phyloP scores from a whole-genome alignment of 495 filamentous ascomycete species.

The Pyrenopolyporus hunteri region DNA sequence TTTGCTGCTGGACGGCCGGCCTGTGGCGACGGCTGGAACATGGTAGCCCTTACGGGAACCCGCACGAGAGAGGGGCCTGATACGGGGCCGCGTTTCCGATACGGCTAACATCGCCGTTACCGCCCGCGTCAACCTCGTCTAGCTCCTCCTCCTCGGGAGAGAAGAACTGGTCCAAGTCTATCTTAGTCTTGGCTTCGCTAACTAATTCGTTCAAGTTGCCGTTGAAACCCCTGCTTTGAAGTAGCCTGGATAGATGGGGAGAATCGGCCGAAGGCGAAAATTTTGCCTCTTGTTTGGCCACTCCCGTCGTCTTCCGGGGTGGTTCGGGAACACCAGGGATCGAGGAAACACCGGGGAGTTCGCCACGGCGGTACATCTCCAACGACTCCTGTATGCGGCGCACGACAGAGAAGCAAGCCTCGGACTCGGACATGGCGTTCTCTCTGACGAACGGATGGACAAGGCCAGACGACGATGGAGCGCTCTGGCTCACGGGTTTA shows the following conservation, averaged over 20 bases:
- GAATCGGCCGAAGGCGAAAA: constrained; percentile 70
- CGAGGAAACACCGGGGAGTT: constrained; percentile 50
- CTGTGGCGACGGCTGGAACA: constrained; percentile 57
- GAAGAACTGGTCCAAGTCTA: constrained; percentile 58
- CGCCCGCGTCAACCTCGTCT: constrained; percentile 51
- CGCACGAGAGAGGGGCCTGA: constrained; percentile 54
- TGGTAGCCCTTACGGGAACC: constrained; percentile 64
- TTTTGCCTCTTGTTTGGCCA: constrained; percentile 9
- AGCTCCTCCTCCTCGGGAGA: constrained; percentile 54
- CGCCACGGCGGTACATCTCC: constrained; percentile 52
- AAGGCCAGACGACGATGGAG: constrained; percentile 55
- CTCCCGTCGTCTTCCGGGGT: constrained; percentile 12
- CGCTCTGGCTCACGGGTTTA: constrained; percentile 41
- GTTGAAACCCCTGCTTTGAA: constrained; percentile 67
- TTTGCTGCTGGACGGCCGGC: constrained; percentile 63
- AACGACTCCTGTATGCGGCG: constrained; percentile 56
- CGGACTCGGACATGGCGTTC: constrained; percentile 59
- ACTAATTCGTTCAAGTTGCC: constrained; percentile 68
- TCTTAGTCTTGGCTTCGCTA: constrained; percentile 60
- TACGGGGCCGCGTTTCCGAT: constrained; percentile 39
- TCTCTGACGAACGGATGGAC: constrained; percentile 74
- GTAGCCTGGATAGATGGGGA: constrained; percentile 75
- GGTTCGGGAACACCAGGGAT: constrained; percentile 45
- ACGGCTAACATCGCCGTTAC: too few relatives aligned
- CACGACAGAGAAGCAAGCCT: constrained; percentile 56